Percentiles rank a stretch among this genome's conserved stretches.
These are phyloP conservation scores for Pseudogymnoascus verrucosus DNA, from an alignment of 2,329 filamentous ascomycete genomes.

Conservation along the genomic window DNA sequence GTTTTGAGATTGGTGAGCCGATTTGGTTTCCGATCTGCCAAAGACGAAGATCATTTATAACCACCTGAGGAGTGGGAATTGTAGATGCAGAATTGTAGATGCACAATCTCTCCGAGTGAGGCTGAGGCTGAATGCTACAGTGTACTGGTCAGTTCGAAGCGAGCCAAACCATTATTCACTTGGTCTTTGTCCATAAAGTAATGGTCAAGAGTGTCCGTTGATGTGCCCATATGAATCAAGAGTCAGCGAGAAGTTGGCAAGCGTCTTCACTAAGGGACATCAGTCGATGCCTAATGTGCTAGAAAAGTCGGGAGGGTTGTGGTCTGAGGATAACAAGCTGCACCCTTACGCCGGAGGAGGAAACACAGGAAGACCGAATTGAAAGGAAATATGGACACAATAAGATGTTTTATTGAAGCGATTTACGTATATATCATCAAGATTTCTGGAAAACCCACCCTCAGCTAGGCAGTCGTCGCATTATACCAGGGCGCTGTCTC, in stretches of 20 bases:
- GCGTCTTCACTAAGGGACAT: constrained; percentile 1
- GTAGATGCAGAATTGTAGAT: not conserved
- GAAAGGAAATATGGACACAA: not conserved
- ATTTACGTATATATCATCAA: not conserved
- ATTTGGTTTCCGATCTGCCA: too few species aligned
- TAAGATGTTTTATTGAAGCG: not conserved
- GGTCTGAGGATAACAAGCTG: not conserved
- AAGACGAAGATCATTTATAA: too few species aligned
- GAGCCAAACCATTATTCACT: not conserved
- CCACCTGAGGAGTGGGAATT: not conserved
- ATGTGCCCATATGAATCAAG: not conserved
- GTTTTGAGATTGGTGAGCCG: too few species aligned
- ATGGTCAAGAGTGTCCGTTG: not conserved
- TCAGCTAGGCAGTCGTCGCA: not conserved
- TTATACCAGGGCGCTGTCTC: not conserved
- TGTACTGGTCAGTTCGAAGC: not conserved
- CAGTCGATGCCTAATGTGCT: not conserved
- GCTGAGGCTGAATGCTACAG: not conserved
- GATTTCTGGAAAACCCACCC: not conserved
- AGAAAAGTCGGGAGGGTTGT: not conserved
- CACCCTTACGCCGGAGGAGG: not conserved
- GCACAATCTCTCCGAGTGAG: not conserved
- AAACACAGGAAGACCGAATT: not conserved
- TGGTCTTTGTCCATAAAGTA: not conserved
- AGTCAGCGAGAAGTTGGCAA: not conserved